Base-by-base conservation (phyloP, 306 rosid genomes). In the Casuarina equisetifolia region DNA sequence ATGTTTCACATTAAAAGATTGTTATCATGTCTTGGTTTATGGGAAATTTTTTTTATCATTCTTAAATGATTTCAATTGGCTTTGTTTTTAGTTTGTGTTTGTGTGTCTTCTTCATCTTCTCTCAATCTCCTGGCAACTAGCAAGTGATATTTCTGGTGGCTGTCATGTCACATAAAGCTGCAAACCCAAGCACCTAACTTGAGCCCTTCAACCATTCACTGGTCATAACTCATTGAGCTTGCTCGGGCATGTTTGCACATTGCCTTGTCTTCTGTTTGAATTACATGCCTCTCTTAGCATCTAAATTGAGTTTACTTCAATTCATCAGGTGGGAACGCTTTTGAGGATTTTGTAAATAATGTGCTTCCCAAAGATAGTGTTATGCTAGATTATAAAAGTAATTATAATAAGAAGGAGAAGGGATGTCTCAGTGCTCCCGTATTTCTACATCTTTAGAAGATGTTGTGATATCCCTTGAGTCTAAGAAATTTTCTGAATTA, bases 271-370 rank as follows among this genome's bases (percentile, higher is more conserved):
- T 19, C 39, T 25, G 38, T 61, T 61, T 61, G 38, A 35, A 35
- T 35, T 35, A 32, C 68, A 35, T 61, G 17, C 35, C 35, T 61
- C 43, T 35, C 43, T 1, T 35, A 35, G 40, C 68, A 32, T 61
- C n/a, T 61, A 2, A 32, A 3, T 10, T 35, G 68, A 35, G 43
- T 61, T 4, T 10, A 43, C 38, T 36, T 61, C 43, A 55, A 32
- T 35, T 11, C 5, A 61, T 61, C 5, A 32, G 68, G 6, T 1
- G 43, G 17, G 62, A 6, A 36, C n/a, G 12, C 42, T 61, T 61
- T 61, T 61, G 67, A 61, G n/a, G 43, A 61, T 61, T 61, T 61
- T 61, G 42, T 35, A 61, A 32, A 61, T 61, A 25, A 61, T 61
- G 42, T 61, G 5, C 12, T 61, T 36, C 40, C 43, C 11, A 61